These are phyloP conservation scores for Amauroascus verrucosus DNA, from an alignment of 2,329 filamentous ascomycete species.

Conservation along the genomic window DNA sequence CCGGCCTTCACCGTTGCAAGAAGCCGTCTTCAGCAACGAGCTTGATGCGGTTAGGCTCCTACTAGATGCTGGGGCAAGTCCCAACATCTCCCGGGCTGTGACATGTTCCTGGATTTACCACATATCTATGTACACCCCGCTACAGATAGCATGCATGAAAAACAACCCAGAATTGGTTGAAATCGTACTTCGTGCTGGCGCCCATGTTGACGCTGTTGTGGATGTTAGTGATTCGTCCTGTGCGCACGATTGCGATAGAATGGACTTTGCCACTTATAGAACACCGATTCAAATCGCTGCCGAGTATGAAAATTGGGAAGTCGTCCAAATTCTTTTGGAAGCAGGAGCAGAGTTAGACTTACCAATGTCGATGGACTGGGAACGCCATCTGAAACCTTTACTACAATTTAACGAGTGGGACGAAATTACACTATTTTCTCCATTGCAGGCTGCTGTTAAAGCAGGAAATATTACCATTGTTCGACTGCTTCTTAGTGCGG, in stretches of 20 bases:
- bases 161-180: slow-evolving; percentile 5
- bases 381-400: slow-evolving; percentile 6
- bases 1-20: slow-evolving; percentile 16
- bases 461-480: slow-evolving; percentile 17
- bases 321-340: slow-evolving; percentile 19
- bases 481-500: slow-evolving; percentile 16
- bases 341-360: slow-evolving; percentile 20
- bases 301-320: slow-evolving; percentile 15
- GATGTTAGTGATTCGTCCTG: too few relatives aligned
- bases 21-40: slow-evolving; percentile 12
- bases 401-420: too few relatives aligned
- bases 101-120: too few relatives aligned
- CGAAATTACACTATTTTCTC: too few relatives aligned
- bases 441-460: slow-evolving; percentile 17
- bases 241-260: neutral
- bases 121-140: neutral
- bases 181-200: slow-evolving; percentile 6
- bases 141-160: slow-evolving; percentile 6
- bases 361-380: neutral
- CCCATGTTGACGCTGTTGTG: slow-evolving; percentile 1
- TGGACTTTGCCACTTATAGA: slow-evolving; percentile 2
- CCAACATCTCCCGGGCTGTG: slow-evolving; percentile 14
- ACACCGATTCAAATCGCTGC: slow-evolving; percentile 19
- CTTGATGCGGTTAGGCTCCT: slow-evolving; percentile 15
- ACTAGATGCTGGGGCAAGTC: slow-evolving; percentile 15